A percentile compares a stretch with the other conserved stretches of the same genome.
These are phyloP conservation scores for Kurtzmaniella cleridarum DNA, from an alignment of 805 yeast species.

Conservation along the genomic window DNA sequence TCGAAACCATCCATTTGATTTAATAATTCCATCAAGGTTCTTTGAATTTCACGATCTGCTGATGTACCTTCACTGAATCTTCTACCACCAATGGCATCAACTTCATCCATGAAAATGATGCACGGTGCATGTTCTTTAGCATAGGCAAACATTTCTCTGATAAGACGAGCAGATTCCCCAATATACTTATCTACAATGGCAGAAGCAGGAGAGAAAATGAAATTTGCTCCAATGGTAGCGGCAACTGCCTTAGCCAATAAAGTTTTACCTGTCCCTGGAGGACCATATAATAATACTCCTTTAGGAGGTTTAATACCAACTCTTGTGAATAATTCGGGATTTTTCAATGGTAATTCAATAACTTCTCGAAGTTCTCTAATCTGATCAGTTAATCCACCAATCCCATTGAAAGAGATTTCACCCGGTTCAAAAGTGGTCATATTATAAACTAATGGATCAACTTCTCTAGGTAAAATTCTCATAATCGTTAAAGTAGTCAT, in stretches of 20 bases:
- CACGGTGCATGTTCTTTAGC: slow-evolving; percentile 98
- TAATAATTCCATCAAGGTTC: slow-evolving; percentile 93
- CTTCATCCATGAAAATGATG: slow-evolving; percentile 96
- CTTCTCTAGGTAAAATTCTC: slow-evolving; percentile 96
- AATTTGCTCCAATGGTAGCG: slow-evolving; percentile 96
- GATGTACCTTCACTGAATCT: slow-evolving; percentile 97
- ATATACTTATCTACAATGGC: slow-evolving; percentile 97
- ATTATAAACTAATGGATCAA: slow-evolving; percentile 95
- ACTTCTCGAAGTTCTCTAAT: slow-evolving; percentile 96
- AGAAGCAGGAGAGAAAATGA: slow-evolving; percentile 96
- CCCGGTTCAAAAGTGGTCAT: slow-evolving; percentile 99
- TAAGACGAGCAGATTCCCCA: slow-evolving; percentile 94
- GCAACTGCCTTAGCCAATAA: slow-evolving; percentile 96
- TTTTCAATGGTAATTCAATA: slow-evolving; percentile 92
- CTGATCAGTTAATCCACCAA: slow-evolving; percentile 95
- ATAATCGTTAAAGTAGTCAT: slow-evolving; percentile 96
- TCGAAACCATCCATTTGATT: slow-evolving; percentile 99
- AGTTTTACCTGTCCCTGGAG: slow-evolving; percentile 98
- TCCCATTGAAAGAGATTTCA: slow-evolving; percentile 87
- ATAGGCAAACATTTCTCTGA: slow-evolving; percentile 96
- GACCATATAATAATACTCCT: slow-evolving; percentile 94
- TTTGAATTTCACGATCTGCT: slow-evolving; percentile 97
- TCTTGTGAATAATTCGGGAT: slow-evolving; percentile 91
- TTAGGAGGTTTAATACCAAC: slow-evolving; percentile 99
- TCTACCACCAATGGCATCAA: slow-evolving; percentile 98